These are phyloP conservation scores for Alternaria gansuensis DNA, from an alignment of 2,329 filamentous ascomycete species.

Conservation along the genomic window DNA sequence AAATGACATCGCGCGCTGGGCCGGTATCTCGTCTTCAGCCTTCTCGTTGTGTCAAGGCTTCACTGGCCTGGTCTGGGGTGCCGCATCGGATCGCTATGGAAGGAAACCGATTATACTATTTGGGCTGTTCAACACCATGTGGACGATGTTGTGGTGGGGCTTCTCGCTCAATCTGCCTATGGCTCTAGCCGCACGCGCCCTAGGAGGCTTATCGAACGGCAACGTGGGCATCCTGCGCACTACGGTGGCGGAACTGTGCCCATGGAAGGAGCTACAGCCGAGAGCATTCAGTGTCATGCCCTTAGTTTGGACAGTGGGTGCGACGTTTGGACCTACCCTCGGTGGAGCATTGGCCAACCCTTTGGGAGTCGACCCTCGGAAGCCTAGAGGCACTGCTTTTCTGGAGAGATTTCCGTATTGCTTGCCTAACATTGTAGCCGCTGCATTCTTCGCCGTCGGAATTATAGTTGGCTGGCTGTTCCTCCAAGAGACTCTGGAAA, in stretches of 20 bases:
- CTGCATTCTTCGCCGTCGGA: slow-evolving; percentile 79
- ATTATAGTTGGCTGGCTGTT: slow-evolving; percentile 79
- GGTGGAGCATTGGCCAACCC: slow-evolving; percentile 88
- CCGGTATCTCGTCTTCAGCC: slow-evolving; percentile 87
- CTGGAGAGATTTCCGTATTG: slow-evolving; percentile 82
- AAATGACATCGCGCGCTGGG: slow-evolving; percentile 66
- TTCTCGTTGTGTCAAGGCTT: slow-evolving; percentile 77
- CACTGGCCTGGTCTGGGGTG: slow-evolving; percentile 90
- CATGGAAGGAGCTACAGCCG: slow-evolving; percentile 84
- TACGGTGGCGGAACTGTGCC: slow-evolving; percentile 92
- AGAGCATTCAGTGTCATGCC: slow-evolving; percentile 94
- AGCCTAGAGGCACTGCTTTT: slow-evolving; percentile 71
- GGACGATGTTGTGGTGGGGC: slow-evolving; percentile 82
- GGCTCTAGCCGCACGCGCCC: slow-evolving; percentile 78
- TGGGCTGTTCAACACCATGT: slow-evolving; percentile 79
- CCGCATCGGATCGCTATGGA: slow-evolving; percentile 80
- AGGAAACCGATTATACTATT: slow-evolving; percentile 85
- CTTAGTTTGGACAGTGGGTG: slow-evolving; percentile 85
- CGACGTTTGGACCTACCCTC: slow-evolving; percentile 84
- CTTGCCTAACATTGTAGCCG: slow-evolving; percentile 82
- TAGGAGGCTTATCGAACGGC: slow-evolving; percentile 87
- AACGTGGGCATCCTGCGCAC: slow-evolving; percentile 87
- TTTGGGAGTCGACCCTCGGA: slow-evolving; percentile 72
- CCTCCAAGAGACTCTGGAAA: slow-evolving; percentile 83
- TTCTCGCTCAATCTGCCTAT: slow-evolving; percentile 80